Evolutionary conservation across 495 filamentous ascomycete species (phyloP).

Genomic region (Thermothielavioides terrestris): DNA sequence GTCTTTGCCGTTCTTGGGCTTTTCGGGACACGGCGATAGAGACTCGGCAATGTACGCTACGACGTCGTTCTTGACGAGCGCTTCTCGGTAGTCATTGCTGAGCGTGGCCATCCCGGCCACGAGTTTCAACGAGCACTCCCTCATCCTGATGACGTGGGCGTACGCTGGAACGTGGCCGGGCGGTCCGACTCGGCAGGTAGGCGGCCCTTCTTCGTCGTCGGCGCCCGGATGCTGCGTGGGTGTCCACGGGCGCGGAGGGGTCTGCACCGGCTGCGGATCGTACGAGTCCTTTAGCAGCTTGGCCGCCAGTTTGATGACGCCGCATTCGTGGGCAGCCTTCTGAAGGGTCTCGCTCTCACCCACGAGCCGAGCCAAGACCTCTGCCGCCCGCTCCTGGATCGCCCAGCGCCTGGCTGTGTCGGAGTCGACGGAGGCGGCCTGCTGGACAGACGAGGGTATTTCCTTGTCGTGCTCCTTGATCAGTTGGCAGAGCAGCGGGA

Average conservation of each 20-base stretch:
- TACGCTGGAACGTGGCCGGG: constrained; percentile 54
- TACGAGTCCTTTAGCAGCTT: constrained; percentile 65
- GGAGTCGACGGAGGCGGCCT: constrained; percentile 24
- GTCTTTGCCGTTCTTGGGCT: constrained; percentile 24
- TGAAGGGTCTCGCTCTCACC: constrained; percentile 69
- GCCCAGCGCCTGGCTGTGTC: constrained; percentile 34
- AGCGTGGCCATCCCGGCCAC: constrained; percentile 69
- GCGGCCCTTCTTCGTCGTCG: constrained; percentile 14
- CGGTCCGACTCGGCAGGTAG: constrained; percentile 44
- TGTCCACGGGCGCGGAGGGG: constrained; percentile 37
- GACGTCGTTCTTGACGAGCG: constrained; percentile 70
- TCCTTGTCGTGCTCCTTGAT: constrained; percentile 50
- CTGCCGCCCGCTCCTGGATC: constrained; percentile 62
- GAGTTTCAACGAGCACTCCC: constrained; percentile 70
- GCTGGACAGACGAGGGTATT: constrained; percentile 17
- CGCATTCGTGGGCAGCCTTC: constrained; percentile 71
- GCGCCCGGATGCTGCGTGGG: constrained; percentile 20
- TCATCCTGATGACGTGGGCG: constrained; percentile 65
- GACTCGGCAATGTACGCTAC: constrained; percentile 77
- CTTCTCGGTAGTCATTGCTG: constrained; percentile 78
- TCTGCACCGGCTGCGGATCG: constrained; percentile 37
- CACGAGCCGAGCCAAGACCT: constrained; percentile 67
- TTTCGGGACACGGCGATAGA: constrained; percentile 50
- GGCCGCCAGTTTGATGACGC: constrained; percentile 61
- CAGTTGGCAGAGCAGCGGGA: constrained; percentile 65